Base-by-base conservation (phyloP, 1,284 basidiomycete species). In the Testicularia cyperi region DNA sequence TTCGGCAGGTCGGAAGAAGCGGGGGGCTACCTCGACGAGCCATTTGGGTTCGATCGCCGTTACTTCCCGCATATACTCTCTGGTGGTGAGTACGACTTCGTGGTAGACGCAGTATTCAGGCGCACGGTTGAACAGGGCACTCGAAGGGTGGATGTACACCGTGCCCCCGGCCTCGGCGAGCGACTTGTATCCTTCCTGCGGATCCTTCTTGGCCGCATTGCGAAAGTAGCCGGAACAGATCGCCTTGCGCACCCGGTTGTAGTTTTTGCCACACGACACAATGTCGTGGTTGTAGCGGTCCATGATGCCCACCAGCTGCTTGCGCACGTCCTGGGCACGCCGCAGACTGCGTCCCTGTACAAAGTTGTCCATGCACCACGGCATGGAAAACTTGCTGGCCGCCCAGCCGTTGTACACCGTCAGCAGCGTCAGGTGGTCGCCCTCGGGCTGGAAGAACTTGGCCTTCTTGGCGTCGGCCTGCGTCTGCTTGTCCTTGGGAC, bases 321-420 rank as follows among this genome's bases (percentile, higher is more conserved):
- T 98, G 44, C 94, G 82, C 9, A 98, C 91, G 80, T 98, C 94
- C 78, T 96, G 92, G 4, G 92, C 95, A n/a, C 92, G 83, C 51
- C 90, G 83, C 88, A 99, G 90, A 64, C 90, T 92, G 74, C 95
- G 83, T 9, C 90, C 92, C 77, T 98, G 95, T 36, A 98, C 92
- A 74, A 92, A 98, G 78, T 98, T 98, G 78, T 80, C 75, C 23
- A 70, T 69, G 38, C 74, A 78, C 92, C 91, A 95, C 2, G 92
- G 91, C 78, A 65, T 55, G 38, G 88, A 90, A 76, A 94, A 98
- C 75, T 90, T 95, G 65, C 86, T 90, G 7, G 82, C 86, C 73
- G 94, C 95, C 95, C 95, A 98, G 7, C 90, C 94, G 65, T 98
- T 98, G 80, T 97, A 98, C 2, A 98, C 95, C 4, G 92, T 89